Evolutionary conservation across 2,329 filamentous ascomycete species (phyloP).

Genomic region (Fusarium pseudocircinatum): DNA sequence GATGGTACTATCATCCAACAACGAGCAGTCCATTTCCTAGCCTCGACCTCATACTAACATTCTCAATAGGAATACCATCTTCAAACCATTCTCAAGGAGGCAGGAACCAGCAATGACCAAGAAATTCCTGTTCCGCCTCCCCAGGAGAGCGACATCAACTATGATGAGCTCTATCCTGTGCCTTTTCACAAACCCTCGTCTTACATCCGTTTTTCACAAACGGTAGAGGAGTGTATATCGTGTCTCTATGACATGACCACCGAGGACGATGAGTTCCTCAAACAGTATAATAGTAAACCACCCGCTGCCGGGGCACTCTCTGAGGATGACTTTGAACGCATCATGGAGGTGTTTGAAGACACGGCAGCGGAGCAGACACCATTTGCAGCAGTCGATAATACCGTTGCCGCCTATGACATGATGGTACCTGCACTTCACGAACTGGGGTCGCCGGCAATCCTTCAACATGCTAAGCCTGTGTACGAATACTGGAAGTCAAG

Average conservation of each 20-base stretch:
- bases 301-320: slow-evolving; percentile 73
- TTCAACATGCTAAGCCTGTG: slow-evolving; percentile 75
- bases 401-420: slow-evolving; percentile 79
- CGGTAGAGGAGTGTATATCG: slow-evolving; percentile 93
- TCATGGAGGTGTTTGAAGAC: slow-evolving; percentile 95
- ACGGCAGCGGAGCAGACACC: slow-evolving; percentile 85
- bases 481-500: slow-evolving; percentile 90
- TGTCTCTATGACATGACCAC: slow-evolving; percentile 94
- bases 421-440: slow-evolving; percentile 75
- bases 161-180: slow-evolving; percentile 87
- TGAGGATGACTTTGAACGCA: slow-evolving; percentile 91
- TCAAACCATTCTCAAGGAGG: slow-evolving; percentile 76
- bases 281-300: slow-evolving; percentile 82
- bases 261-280: slow-evolving; percentile 88
- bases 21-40: background rate
- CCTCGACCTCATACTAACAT: slow-evolving; percentile 42
- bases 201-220: slow-evolving; percentile 98
- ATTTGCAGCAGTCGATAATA: slow-evolving; percentile 89
- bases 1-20: slow-evolving; percentile 27
- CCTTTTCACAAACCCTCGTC: slow-evolving; percentile 85
- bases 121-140: slow-evolving; percentile 74
- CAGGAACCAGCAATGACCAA: slow-evolving; percentile 65
- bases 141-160: slow-evolving; percentile 74
- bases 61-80: slow-evolving; percentile 86
- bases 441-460: slow-evolving; percentile 59